Evolutionary conservation across 1,284 basidiomycete species (phyloP).

Genomic region (Porodaedalea pini): DNA sequence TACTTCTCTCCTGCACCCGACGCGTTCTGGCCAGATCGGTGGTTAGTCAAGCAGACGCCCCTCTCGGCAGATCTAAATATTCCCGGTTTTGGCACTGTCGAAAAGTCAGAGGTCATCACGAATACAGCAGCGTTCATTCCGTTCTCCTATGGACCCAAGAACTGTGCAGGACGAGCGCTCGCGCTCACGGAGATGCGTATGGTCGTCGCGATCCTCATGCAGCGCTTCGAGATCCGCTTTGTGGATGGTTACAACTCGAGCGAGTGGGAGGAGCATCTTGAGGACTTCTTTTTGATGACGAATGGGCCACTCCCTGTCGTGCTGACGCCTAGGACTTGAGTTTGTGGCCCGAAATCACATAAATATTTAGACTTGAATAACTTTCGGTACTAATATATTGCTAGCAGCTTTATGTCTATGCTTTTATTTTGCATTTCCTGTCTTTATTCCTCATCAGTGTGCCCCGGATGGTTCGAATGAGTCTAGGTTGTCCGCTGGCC

Average conservation of each 20-base stretch:
- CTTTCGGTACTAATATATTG: too few species aligned
- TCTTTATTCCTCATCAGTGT: too few species aligned
- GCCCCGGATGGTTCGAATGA: too few species aligned
- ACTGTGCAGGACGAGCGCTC: slow-evolving; percentile 34
- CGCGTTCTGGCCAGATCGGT: slow-evolving; percentile 41
- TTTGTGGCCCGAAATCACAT: too few species aligned
- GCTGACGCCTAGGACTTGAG: slow-evolving; percentile 11
- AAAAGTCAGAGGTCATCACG: slow-evolving; percentile 5
- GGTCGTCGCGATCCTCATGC: slow-evolving; percentile 30
- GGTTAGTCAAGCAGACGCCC: slow-evolving; percentile 28
- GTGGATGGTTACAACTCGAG: slow-evolving; percentile 27
- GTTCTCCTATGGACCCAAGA: slow-evolving; percentile 35
- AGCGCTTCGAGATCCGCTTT: slow-evolving; percentile 32
- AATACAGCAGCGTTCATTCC: slow-evolving; percentile 40
- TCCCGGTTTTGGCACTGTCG: neutral
- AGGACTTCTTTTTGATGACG: slow-evolving; percentile 31
- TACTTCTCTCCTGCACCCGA: slow-evolving; percentile 40
- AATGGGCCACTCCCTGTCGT: slow-evolving; percentile 28
- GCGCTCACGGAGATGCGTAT: slow-evolving; percentile 32
- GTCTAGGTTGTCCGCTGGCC: too few species aligned
- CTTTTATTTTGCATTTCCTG: too few species aligned
- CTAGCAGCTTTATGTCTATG: too few species aligned
- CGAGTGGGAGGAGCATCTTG: slow-evolving; percentile 29
- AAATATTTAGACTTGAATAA: too few species aligned
- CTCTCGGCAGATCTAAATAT: neutral